Evolutionary conservation across 2,329 filamentous ascomycete species (phyloP).

Genomic region (Aureobasidium namibiae): DNA sequence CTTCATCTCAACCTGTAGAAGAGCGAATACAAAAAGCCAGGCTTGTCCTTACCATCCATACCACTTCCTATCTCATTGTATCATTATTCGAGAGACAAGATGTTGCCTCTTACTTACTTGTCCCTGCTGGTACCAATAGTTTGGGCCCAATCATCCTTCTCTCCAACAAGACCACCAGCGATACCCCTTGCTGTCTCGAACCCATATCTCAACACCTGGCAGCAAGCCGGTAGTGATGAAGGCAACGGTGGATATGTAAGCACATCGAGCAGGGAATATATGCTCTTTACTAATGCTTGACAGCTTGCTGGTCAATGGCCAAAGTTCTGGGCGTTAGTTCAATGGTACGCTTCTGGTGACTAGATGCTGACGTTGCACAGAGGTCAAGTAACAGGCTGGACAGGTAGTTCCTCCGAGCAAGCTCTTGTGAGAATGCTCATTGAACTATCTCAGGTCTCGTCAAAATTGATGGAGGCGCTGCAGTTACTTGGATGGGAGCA

Average conservation of each 20-base stretch:
- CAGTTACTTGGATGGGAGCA: slow-evolving; percentile 61
- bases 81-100: not conserved
- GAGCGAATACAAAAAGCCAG: not conserved
- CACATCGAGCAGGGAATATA: too few species aligned
- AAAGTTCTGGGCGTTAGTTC: slow-evolving; percentile 55
- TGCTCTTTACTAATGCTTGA: not conserved
- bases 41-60: not conserved
- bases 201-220: slow-evolving; percentile 67
- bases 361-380: slow-evolving; percentile 8
- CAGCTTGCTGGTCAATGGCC: slow-evolving; percentile 59
- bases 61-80: not conserved
- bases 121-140: not conserved
- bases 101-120: slow-evolving; percentile 15
- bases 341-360: not conserved
- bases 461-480: slow-evolving; percentile 51
- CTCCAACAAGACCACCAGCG: slow-evolving; percentile 54
- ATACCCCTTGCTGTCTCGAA: slow-evolving; percentile 66
- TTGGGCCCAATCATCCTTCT: slow-evolving; percentile 45
- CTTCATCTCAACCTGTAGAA: not conserved
- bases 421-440: too few species aligned
- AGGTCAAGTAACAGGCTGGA: slow-evolving; percentile 16
- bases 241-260: slow-evolving; percentile 51
- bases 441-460: slow-evolving; percentile 45
- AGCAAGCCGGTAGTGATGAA: slow-evolving; percentile 50
- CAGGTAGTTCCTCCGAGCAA: slow-evolving; percentile 4